Evolutionary conservation across 2,329 filamentous ascomycete genomes (phyloP), one percentile per base, ranked within the genome.

Genomic region (Aspergillus sp.): DNA sequence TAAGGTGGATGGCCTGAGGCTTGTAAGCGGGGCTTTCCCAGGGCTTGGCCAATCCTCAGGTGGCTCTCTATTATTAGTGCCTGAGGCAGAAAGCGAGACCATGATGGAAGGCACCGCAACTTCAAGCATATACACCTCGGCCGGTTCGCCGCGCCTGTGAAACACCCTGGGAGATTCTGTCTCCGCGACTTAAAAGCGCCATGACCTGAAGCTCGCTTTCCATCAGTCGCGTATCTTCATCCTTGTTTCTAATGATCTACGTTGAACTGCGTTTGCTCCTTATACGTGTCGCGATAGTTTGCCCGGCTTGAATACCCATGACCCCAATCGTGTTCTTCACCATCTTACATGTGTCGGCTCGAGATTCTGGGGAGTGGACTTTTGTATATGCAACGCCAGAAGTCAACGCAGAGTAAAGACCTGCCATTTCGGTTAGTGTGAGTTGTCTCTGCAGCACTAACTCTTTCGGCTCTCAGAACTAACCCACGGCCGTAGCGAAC

Each of bases 281-380:
- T 58, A 51, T 54, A 64, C 64, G 60, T 65, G 64, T 61, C 65
- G 64, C 64, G 57, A 54, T 54, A 57, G 51, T 46, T 51, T 22
- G 54, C 46, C 46, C 6, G 28, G 38, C 43, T 34, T 31, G 23
- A 60, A 47, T 45, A 41, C 51, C 28, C 25, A 51, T 58, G 56
- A 60, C 45, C 46, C 49, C 51, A 54, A 58, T 31, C 52, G 48
- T 23, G 46, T 45, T 53, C 19, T 54, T 51, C 28, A 43, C 38
- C 31, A 46, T 55, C 61, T 70, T 75, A 69, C 68, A 81, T 81
- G 79, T 81, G 79, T 75, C 78, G 79, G n/a, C 79, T 79, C 64
- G 79, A 81, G 68, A 70, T 81, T 53, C 68, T 81, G 54, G 79
- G 79, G 52, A 74, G 79, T 65, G 70, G 76, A 64, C 68, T 81